A percentile compares a stretch with the other conserved stretches of the same genome.
phyloP scores from a whole-genome alignment of 2,329 filamentous ascomycete species.

The Xylariaceae sp. region DNA sequence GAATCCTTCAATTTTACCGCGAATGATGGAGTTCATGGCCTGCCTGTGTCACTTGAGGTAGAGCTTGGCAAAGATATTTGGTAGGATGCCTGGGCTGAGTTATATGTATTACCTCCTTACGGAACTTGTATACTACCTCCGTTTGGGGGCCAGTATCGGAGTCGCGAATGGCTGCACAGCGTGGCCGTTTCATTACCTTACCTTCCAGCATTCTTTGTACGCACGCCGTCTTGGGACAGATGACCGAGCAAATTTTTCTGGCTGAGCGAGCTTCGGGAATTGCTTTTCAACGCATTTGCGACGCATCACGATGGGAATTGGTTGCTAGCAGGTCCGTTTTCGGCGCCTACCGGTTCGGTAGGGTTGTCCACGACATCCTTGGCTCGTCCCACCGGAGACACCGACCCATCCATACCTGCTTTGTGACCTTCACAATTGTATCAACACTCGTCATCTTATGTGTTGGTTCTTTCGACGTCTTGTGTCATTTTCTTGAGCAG shows the following conservation, averaged over 20 bases:
- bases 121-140: neutral
- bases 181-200: neutral
- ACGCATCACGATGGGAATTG: slow-evolving; percentile 14
- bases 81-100: no score
- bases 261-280: slow-evolving; percentile 16
- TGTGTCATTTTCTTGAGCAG: no score
- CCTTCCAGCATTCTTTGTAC: neutral
- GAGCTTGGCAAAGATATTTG: no score
- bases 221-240: neutral
- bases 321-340: slow-evolving; percentile 20
- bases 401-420: slow-evolving; percentile 6
- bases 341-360: slow-evolving; percentile 15
- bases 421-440: slow-evolving; percentile 10
- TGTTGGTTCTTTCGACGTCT: no score
- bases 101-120: no score
- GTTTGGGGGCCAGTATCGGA: neutral
- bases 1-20: no score
- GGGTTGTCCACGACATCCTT: neutral
- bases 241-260: slow-evolving; percentile 14
- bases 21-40: no score
- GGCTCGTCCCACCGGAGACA: neutral
- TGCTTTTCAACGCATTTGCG: slow-evolving; percentile 7
- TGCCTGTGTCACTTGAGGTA: no score
- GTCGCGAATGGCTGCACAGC: neutral
- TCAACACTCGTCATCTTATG: no score